phyloP scores from a whole-genome alignment of 108 stramenopile genomes.

The Cyclotella choctawhatcheeana region DNA sequence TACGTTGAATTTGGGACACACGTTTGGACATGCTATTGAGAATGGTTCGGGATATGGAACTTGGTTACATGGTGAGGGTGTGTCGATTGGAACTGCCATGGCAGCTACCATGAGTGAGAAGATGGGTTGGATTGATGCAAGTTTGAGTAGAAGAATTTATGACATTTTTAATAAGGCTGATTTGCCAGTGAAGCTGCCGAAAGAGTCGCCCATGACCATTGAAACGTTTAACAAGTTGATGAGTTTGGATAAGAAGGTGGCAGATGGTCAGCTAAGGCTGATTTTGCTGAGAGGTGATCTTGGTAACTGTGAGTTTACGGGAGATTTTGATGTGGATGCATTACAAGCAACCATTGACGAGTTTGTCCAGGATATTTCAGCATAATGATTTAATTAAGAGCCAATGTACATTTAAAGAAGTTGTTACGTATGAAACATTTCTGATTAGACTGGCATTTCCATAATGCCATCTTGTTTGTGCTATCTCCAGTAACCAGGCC shows the following conservation, averaged over 20 bases:
- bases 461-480: conserved; percentile 1
- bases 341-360: conserved; percentile 88
- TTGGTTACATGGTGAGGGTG: conserved; percentile 97
- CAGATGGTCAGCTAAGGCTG: conserved; percentile 84
- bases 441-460: not conserved
- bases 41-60: conserved; percentile 93
- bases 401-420: not conserved
- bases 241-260: conserved; percentile 94
- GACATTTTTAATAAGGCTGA: conserved; percentile 70
- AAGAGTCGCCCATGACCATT: conserved; percentile 80
- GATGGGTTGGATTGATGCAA: conserved; percentile 88
- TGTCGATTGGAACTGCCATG: conserved; percentile 96
- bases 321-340: conserved; percentile 83
- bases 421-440: not conserved
- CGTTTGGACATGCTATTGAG: conserved; percentile 99
- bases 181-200: conserved; percentile 76
- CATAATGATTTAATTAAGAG: not conserved
- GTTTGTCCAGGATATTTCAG: conserved; percentile 79
- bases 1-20: conserved; percentile 98
- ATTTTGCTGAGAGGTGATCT: conserved; percentile 82
- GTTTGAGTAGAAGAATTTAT: conserved; percentile 67
- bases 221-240: conserved; percentile 82
- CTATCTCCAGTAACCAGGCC: conserved; percentile 44
- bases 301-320: conserved; percentile 87
- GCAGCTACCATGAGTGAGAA: conserved; percentile 91